phyloP scores from a whole-genome alignment of 2,329 filamentous ascomycete genomes.

The Trichoderma lentiforme region DNA sequence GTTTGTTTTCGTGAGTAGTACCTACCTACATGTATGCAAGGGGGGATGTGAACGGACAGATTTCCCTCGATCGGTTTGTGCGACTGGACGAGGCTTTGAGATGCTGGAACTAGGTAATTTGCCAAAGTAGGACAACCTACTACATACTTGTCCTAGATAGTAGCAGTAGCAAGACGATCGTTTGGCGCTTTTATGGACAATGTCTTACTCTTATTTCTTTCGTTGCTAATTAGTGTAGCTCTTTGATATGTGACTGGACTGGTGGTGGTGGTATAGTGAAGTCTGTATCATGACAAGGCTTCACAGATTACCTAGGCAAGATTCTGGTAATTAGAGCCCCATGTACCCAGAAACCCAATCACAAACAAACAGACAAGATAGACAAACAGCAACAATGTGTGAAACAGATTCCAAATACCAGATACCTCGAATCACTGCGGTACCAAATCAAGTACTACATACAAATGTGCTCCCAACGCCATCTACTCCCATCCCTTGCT shows the following conservation, averaged over 20 bases:
- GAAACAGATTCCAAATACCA: background rate
- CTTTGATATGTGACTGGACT: background rate
- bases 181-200: background rate
- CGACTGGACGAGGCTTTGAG: background rate
- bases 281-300: background rate
- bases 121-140: background rate
- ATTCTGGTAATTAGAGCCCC: background rate
- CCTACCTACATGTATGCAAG: background rate
- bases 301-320: background rate
- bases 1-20: background rate
- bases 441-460: background rate
- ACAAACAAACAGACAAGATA: background rate
- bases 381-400: background rate
- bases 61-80: background rate
- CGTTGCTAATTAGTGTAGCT: background rate
- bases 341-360: background rate
- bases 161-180: background rate
- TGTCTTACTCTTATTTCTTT: background rate
- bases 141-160: too few relatives aligned
- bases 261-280: background rate
- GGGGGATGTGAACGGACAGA: background rate
- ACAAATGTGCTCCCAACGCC: conserved; percentile 4
- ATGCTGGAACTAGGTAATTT: background rate
- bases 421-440: background rate
- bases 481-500: background rate